These are phyloP conservation scores for Tuber calosporum DNA, from an alignment of 495 filamentous ascomycete genomes.

Conservation along the genomic window DNA sequence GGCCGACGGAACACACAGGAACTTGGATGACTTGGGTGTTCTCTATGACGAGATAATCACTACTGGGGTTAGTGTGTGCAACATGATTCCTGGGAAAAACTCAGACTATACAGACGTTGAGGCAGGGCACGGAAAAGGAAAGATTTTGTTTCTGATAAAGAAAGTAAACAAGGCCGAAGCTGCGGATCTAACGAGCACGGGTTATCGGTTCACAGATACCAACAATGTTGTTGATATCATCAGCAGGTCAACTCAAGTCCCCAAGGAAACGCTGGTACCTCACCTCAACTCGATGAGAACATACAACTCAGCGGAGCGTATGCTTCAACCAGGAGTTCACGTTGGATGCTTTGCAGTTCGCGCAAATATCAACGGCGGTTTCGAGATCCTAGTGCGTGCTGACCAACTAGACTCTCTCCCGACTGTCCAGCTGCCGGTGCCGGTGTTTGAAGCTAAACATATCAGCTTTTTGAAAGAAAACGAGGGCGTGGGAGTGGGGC, in stretches of 20 bases:
- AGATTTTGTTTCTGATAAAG: slow-evolving; percentile 74
- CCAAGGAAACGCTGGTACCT: slow-evolving; percentile 48
- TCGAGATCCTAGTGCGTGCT: slow-evolving; percentile 66
- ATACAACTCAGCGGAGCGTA: slow-evolving; percentile 49
- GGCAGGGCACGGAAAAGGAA: slow-evolving; percentile 17
- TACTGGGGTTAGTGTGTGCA: slow-evolving; percentile 47
- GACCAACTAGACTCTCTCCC: slow-evolving; percentile 62
- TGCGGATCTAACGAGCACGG: slow-evolving; percentile 58
- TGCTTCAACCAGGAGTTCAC: slow-evolving; percentile 62
- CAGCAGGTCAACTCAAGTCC: slow-evolving; percentile 63
- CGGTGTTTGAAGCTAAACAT: slow-evolving; percentile 54
- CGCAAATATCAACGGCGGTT: slow-evolving; percentile 57
- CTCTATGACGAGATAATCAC: slow-evolving; percentile 71
- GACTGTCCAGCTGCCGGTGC: slow-evolving; percentile 53
- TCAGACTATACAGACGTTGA: slow-evolving; percentile 8
- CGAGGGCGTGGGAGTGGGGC: slow-evolving; percentile 21
- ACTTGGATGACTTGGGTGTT: slow-evolving; percentile 59
- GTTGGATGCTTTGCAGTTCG: slow-evolving; percentile 68
- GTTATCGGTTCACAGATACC: slow-evolving; percentile 66
- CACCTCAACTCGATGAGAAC: slow-evolving; percentile 57
- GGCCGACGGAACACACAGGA: slow-evolving; percentile 56
- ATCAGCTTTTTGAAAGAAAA: slow-evolving; percentile 44
- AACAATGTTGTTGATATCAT: slow-evolving; percentile 62
- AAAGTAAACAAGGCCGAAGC: slow-evolving; percentile 54
- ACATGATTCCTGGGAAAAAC: slow-evolving; percentile 15